Evolutionary conservation across 2,329 filamentous ascomycete genomes (phyloP).

Genomic region (Xylariaceae sp.): DNA sequence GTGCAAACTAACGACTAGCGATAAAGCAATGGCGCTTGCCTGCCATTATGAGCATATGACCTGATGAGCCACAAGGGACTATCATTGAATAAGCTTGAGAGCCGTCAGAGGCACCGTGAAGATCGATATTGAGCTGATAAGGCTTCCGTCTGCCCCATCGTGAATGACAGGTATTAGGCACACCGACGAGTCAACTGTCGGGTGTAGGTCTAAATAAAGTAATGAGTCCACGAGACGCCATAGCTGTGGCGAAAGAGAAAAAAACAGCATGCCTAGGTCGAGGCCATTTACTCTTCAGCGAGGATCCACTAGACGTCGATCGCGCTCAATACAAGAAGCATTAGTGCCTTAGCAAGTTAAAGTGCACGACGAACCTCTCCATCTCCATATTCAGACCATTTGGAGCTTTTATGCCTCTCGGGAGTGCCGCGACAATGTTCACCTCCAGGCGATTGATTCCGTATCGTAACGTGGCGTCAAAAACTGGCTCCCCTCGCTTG

Average conservation of each 20-base stretch:
- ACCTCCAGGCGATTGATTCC: constrained; percentile 82
- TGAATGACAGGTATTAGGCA: neutral
- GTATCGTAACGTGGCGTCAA: constrained; percentile 73
- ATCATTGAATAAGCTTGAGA: neutral
- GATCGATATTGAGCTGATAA: neutral
- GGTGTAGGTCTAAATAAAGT: no score
- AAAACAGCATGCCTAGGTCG: neutral
- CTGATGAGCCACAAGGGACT: neutral
- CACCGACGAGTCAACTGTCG: neutral
- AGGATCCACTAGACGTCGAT: neutral
- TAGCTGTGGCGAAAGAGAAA: neutral
- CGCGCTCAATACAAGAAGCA: neutral
- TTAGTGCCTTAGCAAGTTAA: constrained; percentile 61
- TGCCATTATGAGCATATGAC: neutral
- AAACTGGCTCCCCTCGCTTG: constrained; percentile 69
- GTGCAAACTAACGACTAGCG: constrained; percentile 8
- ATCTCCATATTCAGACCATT: constrained; percentile 72
- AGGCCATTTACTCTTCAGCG: neutral
- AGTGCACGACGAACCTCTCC: constrained; percentile 79
- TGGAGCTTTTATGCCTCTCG: constrained; percentile 61
- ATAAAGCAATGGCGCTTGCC: neutral
- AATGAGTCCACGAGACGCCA: no score
- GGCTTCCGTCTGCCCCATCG: neutral
- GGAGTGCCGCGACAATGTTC: constrained; percentile 76
- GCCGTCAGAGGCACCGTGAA: neutral